Conservation (phyloP, 345 rosid species). For the Citrus unshiu region DNA sequence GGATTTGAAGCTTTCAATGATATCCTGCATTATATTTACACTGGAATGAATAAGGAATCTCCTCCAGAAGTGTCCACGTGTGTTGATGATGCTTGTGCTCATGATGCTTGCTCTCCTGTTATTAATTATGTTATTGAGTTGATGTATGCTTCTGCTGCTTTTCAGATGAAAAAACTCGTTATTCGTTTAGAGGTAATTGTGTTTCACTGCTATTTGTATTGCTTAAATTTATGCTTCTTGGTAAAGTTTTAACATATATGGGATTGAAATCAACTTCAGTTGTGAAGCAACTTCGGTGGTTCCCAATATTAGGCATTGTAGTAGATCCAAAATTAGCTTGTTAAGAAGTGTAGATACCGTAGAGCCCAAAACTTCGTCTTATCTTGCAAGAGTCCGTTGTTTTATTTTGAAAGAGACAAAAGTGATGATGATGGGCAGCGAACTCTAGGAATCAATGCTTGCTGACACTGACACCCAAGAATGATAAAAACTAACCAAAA, state of each 20-base stretch:
- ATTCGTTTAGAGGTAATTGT: constrained; percentile 33
- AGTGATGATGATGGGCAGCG: too few relatives aligned
- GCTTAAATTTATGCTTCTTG: too few relatives aligned
- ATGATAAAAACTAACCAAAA: too few relatives aligned
- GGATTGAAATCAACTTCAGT: too few relatives aligned
- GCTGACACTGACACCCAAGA: too few relatives aligned
- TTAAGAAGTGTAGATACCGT: too few relatives aligned
- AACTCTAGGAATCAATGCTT: too few relatives aligned
- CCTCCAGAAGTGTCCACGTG: constrained; percentile 42
- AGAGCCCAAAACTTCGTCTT: too few relatives aligned
- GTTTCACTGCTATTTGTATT: background rate
- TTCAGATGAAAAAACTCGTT: constrained; percentile 32
- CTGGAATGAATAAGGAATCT: constrained; percentile 26
- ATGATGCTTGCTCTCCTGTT: constrained; percentile 42
- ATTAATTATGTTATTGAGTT: constrained; percentile 36
- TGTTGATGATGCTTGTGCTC: constrained; percentile 33
- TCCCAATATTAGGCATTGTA: background rate
- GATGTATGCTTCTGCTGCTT: constrained; percentile 36
- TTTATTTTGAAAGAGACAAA: too few relatives aligned
- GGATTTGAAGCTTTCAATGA: constrained; percentile 35
- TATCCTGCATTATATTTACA: constrained; percentile 18
- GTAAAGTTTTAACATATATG: too few relatives aligned
- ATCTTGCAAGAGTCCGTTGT: too few relatives aligned
- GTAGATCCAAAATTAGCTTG: background rate
- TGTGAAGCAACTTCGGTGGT: background rate